Conservation (phyloP, 768 basidiomycete species). For the Trametes cinnabarina region DNA sequence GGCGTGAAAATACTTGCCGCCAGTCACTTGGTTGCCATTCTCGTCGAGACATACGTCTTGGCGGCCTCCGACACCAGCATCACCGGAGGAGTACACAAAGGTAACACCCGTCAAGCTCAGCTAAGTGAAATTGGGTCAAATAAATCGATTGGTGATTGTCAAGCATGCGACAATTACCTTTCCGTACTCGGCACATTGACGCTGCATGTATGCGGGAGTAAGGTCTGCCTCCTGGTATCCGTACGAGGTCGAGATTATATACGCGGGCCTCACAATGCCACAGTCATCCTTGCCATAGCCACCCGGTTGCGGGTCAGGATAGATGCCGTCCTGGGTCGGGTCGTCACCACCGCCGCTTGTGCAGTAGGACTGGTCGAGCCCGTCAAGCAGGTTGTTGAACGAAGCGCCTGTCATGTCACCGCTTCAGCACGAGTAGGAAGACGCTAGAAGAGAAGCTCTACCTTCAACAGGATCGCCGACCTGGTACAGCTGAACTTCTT, state of each 20-base stretch:
- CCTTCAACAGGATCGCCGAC: conserved; percentile 23
- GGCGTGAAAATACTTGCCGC: conserved; percentile 28
- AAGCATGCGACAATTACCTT: conserved; percentile 24
- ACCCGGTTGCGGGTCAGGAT: conserved; percentile 39
- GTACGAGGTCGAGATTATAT: conserved; percentile 44
- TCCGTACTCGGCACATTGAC: conserved; percentile 46
- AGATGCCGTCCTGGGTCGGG: conserved; percentile 24
- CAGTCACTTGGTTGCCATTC: conserved; percentile 21
- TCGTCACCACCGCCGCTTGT: conserved; percentile 47
- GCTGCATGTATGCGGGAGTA: conserved; percentile 35
- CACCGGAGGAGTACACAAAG: conserved; percentile 45
- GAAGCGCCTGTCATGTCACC: conserved; percentile 33
- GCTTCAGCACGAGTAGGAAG: neutral
- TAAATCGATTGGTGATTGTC: too few species aligned
- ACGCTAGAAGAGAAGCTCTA: neutral
- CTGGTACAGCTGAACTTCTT: conserved; percentile 27
- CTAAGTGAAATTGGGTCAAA: neutral
- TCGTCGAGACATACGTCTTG: conserved; percentile 33
- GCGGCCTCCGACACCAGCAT: conserved; percentile 42
- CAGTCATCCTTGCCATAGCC: conserved; percentile 37
- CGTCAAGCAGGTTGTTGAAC: conserved; percentile 35
- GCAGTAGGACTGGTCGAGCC: conserved; percentile 35
- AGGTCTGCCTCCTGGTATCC: conserved; percentile 36
- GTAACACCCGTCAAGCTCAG: conserved; percentile 36
- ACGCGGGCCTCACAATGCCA: conserved; percentile 35